Conservation (phyloP, 2,329 filamentous ascomycete genomes). For the Diaporthe sp. region DNA sequence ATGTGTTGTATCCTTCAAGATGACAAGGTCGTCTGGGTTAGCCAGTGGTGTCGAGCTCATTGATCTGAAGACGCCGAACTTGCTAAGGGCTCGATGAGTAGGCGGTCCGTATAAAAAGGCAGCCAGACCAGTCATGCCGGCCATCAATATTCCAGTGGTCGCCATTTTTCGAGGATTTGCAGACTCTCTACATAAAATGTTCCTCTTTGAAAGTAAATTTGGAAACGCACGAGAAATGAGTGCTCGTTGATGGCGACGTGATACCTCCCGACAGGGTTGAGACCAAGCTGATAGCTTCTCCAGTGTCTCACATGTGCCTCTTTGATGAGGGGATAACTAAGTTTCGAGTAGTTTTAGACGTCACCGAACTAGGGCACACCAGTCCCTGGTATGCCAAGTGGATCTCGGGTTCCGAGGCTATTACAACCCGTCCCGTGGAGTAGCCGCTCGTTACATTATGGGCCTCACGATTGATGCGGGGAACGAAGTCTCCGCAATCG, state of each 20-base stretch:
- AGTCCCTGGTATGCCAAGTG: conserved; percentile 2
- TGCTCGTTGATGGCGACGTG: neutral
- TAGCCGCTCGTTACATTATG: neutral
- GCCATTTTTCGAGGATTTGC: conserved; percentile 2
- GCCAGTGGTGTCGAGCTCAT: conserved; percentile 27
- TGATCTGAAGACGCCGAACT: conserved; percentile 31
- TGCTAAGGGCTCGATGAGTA: conserved; percentile 30
- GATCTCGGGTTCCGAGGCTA: neutral
- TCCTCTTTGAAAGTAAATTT: no score
- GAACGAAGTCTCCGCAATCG: neutral
- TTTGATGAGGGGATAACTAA: neutral
- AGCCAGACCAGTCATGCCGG: conserved; percentile 31
- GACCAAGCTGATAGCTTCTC: neutral
- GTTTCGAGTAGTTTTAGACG: neutral
- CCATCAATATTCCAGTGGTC: conserved; percentile 27
- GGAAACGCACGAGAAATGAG: neutral
- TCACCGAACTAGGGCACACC: conserved; percentile 1
- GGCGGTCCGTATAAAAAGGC: conserved; percentile 36
- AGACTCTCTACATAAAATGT: neutral
- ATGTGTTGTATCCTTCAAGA: conserved; percentile 64
- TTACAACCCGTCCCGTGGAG: neutral
- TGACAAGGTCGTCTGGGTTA: conserved; percentile 48
- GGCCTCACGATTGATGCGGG: neutral
- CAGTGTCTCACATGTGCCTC: neutral
- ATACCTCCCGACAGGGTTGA: neutral